Base-by-base conservation (phyloP, 1,284 basidiomycete species). In the Cryptococcus sp. region DNA sequence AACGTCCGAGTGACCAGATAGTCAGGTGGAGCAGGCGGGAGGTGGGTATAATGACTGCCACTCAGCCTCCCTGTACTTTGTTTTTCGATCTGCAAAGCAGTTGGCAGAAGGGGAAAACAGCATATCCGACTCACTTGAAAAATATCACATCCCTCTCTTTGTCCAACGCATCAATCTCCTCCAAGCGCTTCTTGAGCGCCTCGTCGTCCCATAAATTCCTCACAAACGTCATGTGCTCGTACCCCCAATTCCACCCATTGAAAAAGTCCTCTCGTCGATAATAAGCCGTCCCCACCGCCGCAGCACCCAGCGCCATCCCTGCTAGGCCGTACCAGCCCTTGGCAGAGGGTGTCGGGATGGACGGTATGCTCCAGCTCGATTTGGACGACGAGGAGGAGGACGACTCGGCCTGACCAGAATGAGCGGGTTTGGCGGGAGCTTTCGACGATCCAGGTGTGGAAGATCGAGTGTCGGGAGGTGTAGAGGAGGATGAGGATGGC, bases 201-300 rank as follows among this genome's bases (percentile, higher is more conserved):
- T 79, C 75, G 53, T 84, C 81, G 59, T 94, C 85, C 91, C 91
- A 97, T 11, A 97, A 74, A 55, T 81, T 88, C 34, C 84, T 82
- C 14, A 95, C 84, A 68, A 89, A 97, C 60, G 85, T 85, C 80
- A 95, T 82, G 69, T 97, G 93, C 56, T 94, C 91, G 19, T 79
- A 82, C 4, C 85, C 82, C 83, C 85, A 93, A 14, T 78, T 76
- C 62, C 86, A 86, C 2, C 86, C 82, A 25, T 78, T 77, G 5
- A 79, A 78, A 34, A 93, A 74, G 25, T 88, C 85, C 25, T 73
- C 68, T 39, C 85, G 79, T 51, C 82, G 82, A 70, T 84, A 85
- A 63, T 88, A 91, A 4, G 85, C 87, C 1, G 85, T 81, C 0
- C 87, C 85, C n/a, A 85, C 85, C 2, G 87, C 87, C 0, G 87